phyloP scores from a whole-genome alignment of 805 yeast species.

The Lipomyces oligophaga region DNA sequence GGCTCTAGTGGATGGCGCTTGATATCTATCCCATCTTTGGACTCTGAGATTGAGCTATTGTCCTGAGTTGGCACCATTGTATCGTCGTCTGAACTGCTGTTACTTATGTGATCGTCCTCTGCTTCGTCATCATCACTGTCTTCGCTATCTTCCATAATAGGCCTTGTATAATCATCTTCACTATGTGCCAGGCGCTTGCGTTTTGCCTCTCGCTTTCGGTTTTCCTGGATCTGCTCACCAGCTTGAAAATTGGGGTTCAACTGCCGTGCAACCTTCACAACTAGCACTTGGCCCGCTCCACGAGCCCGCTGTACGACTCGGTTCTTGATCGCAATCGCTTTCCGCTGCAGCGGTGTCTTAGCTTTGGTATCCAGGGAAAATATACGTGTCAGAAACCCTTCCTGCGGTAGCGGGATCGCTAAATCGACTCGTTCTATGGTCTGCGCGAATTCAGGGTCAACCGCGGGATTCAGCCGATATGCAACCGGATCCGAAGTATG shows the following conservation, averaged over 20 bases:
- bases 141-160: neutral
- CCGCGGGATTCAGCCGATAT: conserved; percentile 79
- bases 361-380: conserved; percentile 2
- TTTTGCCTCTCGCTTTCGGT: conserved; percentile 2
- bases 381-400: conserved; percentile 6
- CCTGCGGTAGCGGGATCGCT: conserved; percentile 27
- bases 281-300: conserved; percentile 1
- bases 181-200: neutral
- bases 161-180: conserved; percentile 7
- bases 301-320: conserved; percentile 1
- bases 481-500: conserved; percentile 93
- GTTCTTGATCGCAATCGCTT: neutral
- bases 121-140: conserved; percentile 4
- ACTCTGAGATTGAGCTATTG: neutral
- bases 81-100: neutral
- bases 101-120: conserved; percentile 2
- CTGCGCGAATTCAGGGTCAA: conserved; percentile 42
- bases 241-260: conserved; percentile 20
- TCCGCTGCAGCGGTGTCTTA: conserved; percentile 1
- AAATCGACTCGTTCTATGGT: conserved; percentile 33
- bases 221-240: conserved; percentile 19
- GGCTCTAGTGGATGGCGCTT: conserved; percentile 4
- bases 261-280: conserved; percentile 1
- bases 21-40: neutral
- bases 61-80: neutral